Evolutionary conservation across 1,139 yeast species (phyloP), one percentile per base, ranked within the genome.

Genomic region (Citeromyces hawaiiensis): DNA sequence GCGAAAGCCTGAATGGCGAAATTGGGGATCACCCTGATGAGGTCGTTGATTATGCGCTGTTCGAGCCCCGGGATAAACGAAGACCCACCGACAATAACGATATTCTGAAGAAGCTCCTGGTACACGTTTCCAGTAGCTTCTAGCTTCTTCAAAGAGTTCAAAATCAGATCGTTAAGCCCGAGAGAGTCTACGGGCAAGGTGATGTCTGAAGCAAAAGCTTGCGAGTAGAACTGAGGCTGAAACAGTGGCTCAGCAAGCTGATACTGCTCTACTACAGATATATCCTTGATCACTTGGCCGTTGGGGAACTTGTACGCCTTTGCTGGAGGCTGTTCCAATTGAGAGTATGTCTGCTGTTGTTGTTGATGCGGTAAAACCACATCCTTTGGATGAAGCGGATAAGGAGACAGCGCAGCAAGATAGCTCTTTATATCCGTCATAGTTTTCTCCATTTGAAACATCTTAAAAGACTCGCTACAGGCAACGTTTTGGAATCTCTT

Each of bases 31-130:
- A 69, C 59, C 44, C 71, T 66, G 37, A 68, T 59, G 42, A 77
- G 58, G 48, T 81, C 88, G 47, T 72, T 72, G 34, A 76, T 60
- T 8, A 82, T 59, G 50, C 83, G 68, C 46, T 72, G 78, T 38
- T 74, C 73, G 43, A 81, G 60, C 3, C 83, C 85, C 17, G 71
- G 68, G 21, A 77, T 62, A 42, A 72, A 60, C 2, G 86, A 70
- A 1, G 76, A 58, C 8, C 80, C 76, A 29, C 93, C 91, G 4
- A 83, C 78, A 40, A 82, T 64, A 34, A 82, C 68, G 9, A 81
- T 70, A 51, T 76, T 79, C n/a, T 73, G 64, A 39, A 79, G 54
- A 38, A 70, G 45, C 36, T 59, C 55, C 36, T 58, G 49, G 47
- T 65, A 64, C 11, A 60, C 47, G 5, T 59, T 58, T n/a, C 59